Percentiles rank a stretch among this genome's conserved stretches.
Evolutionary conservation across 2,329 filamentous ascomycete genomes (phyloP).

Genomic region (Trichoderma lentiforme): DNA sequence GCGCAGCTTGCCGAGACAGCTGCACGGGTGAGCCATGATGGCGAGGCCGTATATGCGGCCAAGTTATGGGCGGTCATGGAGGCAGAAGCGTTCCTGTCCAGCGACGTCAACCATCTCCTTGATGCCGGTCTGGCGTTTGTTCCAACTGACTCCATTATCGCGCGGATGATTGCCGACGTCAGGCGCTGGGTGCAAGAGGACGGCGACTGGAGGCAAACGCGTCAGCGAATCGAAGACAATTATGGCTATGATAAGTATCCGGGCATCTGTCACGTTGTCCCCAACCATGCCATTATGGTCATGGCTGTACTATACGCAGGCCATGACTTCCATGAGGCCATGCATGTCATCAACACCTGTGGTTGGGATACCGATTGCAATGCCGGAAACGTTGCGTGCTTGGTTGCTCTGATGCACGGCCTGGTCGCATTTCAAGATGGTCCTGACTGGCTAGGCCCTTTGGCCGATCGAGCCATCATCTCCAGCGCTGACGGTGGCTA

Average conservation of each 20-base stretch:
- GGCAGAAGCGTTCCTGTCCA: slow-evolving; percentile 34
- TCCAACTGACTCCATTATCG: slow-evolving; percentile 29
- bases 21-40: slow-evolving; percentile 33
- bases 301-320: background rate
- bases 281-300: background rate
- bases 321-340: slow-evolving; percentile 30
- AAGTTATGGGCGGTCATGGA: slow-evolving; percentile 35
- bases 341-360: slow-evolving; percentile 36
- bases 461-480: slow-evolving; percentile 34
- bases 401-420: slow-evolving; percentile 36
- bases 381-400: slow-evolving; percentile 35
- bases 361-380: slow-evolving; percentile 41
- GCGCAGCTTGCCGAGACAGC: slow-evolving; percentile 32
- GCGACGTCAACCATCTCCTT: slow-evolving; percentile 32
- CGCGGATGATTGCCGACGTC: slow-evolving; percentile 28
- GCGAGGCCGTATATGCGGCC: background rate
- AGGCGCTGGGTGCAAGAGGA: slow-evolving; percentile 25
- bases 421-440: slow-evolving; percentile 27
- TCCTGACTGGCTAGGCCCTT: slow-evolving; percentile 34
- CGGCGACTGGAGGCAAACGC: slow-evolving; percentile 32
- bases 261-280: slow-evolving; percentile 28
- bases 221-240: slow-evolving; percentile 33
- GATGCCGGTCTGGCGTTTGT: slow-evolving; percentile 30
- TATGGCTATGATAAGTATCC: slow-evolving; percentile 31
- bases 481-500: slow-evolving; percentile 37